These are phyloP conservation scores for Ceratocystis cubensis DNA, from an alignment of 2,329 filamentous ascomycete genomes.

Conservation along the genomic window DNA sequence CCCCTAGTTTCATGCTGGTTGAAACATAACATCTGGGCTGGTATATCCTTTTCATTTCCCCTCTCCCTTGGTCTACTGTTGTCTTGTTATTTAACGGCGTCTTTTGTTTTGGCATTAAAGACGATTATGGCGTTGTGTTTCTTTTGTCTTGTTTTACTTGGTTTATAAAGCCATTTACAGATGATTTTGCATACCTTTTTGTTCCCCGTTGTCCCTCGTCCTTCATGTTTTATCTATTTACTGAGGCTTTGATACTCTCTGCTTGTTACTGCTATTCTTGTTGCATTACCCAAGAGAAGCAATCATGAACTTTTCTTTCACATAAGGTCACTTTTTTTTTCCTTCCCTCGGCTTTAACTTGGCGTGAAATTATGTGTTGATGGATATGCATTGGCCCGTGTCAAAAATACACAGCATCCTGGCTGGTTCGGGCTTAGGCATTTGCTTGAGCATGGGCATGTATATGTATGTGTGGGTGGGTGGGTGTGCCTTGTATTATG, in stretches of 20 bases:
- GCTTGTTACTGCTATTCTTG: not conserved
- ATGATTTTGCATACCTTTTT: not conserved
- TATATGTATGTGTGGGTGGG: too few relatives aligned
- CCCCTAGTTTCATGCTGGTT: not conserved
- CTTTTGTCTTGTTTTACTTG: not conserved
- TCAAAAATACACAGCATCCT: too few relatives aligned
- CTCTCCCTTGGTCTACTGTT: not conserved
- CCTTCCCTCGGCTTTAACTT: too few relatives aligned
- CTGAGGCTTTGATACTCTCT: slow-evolving; percentile 3
- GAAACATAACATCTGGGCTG: not conserved
- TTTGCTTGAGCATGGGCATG: too few relatives aligned
- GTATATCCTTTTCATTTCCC: not conserved
- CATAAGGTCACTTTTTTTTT: not conserved
- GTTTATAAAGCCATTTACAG: slow-evolving; percentile 12
- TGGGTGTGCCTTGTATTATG: too few relatives aligned
- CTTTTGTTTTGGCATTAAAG: slow-evolving; percentile 7
- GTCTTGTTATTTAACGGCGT: not conserved
- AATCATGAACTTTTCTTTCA: slow-evolving; percentile 8
- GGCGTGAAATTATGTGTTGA: too few relatives aligned
- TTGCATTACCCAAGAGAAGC: not conserved
- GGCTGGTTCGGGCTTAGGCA: too few relatives aligned
- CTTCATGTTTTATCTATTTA: not conserved
- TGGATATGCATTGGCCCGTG: too few relatives aligned
- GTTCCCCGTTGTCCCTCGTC: not conserved
- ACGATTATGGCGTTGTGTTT: not conserved